Evolutionary conservation across 805 yeast genomes (phyloP).

Genomic region (Sugiyamaella mastotermitis): DNA sequence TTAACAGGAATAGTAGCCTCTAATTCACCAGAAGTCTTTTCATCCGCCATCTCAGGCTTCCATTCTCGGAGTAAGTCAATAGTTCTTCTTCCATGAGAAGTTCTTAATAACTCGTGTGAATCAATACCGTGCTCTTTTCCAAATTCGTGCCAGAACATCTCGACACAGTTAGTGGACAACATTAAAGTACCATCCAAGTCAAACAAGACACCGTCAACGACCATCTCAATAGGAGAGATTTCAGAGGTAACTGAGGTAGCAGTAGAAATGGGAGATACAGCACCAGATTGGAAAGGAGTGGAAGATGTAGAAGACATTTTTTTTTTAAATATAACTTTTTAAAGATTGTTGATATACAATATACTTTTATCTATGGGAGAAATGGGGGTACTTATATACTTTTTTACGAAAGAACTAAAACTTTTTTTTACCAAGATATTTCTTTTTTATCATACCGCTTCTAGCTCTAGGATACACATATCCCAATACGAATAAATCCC

Average conservation of each 20-base stretch:
- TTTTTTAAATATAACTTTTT: neutral
- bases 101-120: slow-evolving; percentile 63
- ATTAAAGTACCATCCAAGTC: slow-evolving; percentile 88
- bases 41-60: slow-evolving; percentile 69
- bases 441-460: slow-evolving; percentile 2
- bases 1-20: slow-evolving; percentile 67
- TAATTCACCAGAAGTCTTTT: slow-evolving; percentile 56
- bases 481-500: too few relatives aligned
- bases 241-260: slow-evolving; percentile 2
- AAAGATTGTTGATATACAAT: neutral
- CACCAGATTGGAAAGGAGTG: neutral
- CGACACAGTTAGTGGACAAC: slow-evolving; percentile 76
- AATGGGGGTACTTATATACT: neutral
- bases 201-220: slow-evolving; percentile 51
- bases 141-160: slow-evolving; percentile 74
- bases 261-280: slow-evolving; percentile 7
- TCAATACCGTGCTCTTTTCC: slow-evolving; percentile 63
- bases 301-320: slow-evolving; percentile 4
- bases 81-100: slow-evolving; percentile 80
- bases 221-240: slow-evolving; percentile 13
- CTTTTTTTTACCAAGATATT: slow-evolving; percentile 1
- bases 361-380: neutral
- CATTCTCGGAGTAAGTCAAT: slow-evolving; percentile 67
- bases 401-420: neutral
- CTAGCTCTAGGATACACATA: too few relatives aligned